Evolutionary conservation across 148 eudicot species (phyloP).

Genomic region (Cornus suecica): DNA sequence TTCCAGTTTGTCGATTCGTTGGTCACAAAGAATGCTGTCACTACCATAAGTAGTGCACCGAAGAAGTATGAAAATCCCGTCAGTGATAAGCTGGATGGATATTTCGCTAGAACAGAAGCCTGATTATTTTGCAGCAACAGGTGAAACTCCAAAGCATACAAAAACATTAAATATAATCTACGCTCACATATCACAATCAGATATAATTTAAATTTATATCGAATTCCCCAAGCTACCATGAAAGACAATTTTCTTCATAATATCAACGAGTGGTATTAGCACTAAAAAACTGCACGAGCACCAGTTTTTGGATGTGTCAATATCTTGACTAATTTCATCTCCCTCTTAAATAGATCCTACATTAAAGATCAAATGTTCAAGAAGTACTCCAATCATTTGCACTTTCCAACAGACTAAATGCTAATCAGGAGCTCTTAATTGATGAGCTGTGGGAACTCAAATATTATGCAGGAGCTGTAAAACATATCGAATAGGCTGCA

Average conservation of each 20-base stretch:
- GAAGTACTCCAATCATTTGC: background rate
- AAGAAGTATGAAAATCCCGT: conserved; percentile 92
- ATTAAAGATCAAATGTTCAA: background rate
- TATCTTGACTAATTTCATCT: background rate
- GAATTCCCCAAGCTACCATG: background rate
- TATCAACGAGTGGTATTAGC: background rate
- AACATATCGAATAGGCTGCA: no score
- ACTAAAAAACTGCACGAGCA: background rate
- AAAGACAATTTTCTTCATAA: background rate
- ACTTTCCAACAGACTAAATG: no score
- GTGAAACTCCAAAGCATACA: conserved; percentile 7
- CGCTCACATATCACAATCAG: background rate
- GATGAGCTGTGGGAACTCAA: no score
- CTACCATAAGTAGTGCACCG: conserved; percentile 66
- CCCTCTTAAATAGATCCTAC: background rate
- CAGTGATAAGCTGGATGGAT: conserved; percentile 95
- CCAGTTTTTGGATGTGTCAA: background rate
- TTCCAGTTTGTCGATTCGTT: conserved; percentile 67
- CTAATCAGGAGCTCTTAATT: no score
- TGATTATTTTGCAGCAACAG: conserved; percentile 28
- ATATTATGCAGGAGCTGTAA: no score
- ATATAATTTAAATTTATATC: background rate
- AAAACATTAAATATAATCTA: background rate
- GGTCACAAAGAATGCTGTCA: conserved; percentile 49
- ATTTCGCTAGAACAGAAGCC: conserved; percentile 83